Evolutionary conservation across 1,284 basidiomycete species (phyloP).

Genomic region (Inonotus obliquus): DNA sequence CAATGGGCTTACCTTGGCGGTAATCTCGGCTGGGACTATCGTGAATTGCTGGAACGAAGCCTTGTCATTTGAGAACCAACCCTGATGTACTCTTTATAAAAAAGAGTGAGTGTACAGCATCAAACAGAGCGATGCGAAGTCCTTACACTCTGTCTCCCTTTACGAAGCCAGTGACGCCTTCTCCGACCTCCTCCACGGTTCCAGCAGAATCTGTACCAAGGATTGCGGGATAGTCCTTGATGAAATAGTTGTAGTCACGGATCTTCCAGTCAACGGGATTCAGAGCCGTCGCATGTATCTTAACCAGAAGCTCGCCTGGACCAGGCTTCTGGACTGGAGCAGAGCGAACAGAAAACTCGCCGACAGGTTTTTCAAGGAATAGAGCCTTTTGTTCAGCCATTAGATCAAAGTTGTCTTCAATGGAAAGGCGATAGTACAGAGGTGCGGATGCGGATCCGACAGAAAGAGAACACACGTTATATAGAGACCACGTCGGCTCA

Average conservation of each 20-base stretch:
- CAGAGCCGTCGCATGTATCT: constrained; percentile 36
- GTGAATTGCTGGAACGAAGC: constrained; percentile 49
- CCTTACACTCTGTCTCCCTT: constrained; percentile 40
- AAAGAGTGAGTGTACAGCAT: neutral
- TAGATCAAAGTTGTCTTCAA: neutral
- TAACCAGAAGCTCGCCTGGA: constrained; percentile 40
- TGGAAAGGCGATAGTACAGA: neutral
- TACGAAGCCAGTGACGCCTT: constrained; percentile 29
- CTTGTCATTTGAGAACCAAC: constrained; percentile 32
- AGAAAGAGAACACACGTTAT: too few species aligned
- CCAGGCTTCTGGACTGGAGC: constrained; percentile 31
- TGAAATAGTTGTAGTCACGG: constrained; percentile 17
- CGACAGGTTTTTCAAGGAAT: constrained; percentile 19
- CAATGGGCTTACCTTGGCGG: constrained; percentile 37
- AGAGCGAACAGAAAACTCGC: constrained; percentile 23
- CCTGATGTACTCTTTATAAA: constrained; percentile 37
- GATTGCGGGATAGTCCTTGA: constrained; percentile 30
- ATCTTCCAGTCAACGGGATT: constrained; percentile 49
- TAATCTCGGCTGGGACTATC: constrained; percentile 35
- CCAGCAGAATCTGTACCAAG: constrained; percentile 47
- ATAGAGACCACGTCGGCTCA: too few species aligned
- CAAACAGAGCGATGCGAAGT: neutral
- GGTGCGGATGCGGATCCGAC: too few species aligned
- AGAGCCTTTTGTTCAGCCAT: constrained; percentile 17
- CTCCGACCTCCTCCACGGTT: constrained; percentile 37